Base-by-base conservation (phyloP, 305 asterid species). In the Plantago coronopus region DNA sequence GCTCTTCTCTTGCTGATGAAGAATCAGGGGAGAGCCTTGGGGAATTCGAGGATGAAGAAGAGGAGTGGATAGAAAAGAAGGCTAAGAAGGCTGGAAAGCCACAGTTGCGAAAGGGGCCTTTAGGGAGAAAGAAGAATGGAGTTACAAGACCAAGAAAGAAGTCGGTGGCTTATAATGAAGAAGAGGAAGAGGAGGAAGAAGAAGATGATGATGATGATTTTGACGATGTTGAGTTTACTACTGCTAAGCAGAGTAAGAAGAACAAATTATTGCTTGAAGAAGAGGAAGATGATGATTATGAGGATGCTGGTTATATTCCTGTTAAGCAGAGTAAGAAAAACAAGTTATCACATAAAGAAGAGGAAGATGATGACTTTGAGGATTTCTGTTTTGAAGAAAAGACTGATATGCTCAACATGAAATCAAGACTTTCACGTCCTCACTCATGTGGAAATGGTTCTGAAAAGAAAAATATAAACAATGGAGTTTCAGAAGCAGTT, bases 1-100 rank as follows among this genome's bases (percentile, higher is more conserved):
- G 79, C 58, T 83, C 90, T 61, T 79, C 94, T 60, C 79, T 85
- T 48, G 86, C 81, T 15, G 95, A 75, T 63, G 94, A 85, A 78
- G 96, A 82, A 61, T 72, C 79, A 10, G 86, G 76, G 19, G 88
- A 73, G 48, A 79, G 83, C 63, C 63, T 78, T 14, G 79, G 76
- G 23, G 74, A 69, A 57, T 64, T 73, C 48, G 75, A 66, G 62
- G 83, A 78, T 27, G 88, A 74, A 10, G 83, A 80, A 23, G 80
- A 76, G 12, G 84, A 73, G 62, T 72, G 74, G 79, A 70, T 62
- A 5, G 64, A 69, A 54, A 78, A 76, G 78, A 82, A 65, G 79
- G 76, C 66, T 70, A 77, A 73, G 65, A 84, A 76, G 75, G 71
- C 42, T 59, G 74, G 71, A 65, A 67, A 51, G 59, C 59, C 72